Conservation (phyloP, 352 stramenopile species). For the Phytophthora litchii region DNA sequence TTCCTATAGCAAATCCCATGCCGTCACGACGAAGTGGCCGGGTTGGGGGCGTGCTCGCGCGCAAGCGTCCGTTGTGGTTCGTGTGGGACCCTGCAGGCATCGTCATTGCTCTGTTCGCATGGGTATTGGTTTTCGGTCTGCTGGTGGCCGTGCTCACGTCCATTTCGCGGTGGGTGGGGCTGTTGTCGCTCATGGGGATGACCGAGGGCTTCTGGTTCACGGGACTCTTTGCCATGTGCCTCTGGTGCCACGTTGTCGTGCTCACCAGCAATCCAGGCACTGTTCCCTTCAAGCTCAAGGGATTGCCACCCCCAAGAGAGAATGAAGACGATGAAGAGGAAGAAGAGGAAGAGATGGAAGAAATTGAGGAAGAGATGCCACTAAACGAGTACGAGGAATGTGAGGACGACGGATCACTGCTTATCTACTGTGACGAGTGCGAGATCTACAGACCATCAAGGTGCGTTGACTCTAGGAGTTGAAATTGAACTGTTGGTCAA, state of each 20-base stretch:
- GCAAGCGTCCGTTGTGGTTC: conserved; percentile 45
- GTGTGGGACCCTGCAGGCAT: conserved; percentile 70
- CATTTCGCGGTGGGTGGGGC: conserved; percentile 62
- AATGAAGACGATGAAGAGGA: conserved; percentile 27
- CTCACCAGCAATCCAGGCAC: conserved; percentile 83
- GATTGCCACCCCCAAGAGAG: conserved; percentile 2
- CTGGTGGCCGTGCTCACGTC: conserved; percentile 53
- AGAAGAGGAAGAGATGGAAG: conserved; percentile 39
- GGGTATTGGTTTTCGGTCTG: conserved; percentile 51
- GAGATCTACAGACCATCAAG: conserved; percentile 76
- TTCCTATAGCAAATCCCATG: conserved; percentile 28
- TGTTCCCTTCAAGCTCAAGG: conserved; percentile 53
- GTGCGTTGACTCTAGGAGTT: conserved; percentile 26
- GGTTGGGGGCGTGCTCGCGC: neutral
- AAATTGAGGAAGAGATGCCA: conserved; percentile 68
- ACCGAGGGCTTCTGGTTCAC: conserved; percentile 54
- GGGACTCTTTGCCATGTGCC: conserved; percentile 68
- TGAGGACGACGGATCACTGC: conserved; percentile 77
- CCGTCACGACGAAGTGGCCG: conserved; percentile 1
- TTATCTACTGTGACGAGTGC: conserved; percentile 85
- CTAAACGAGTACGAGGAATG: conserved; percentile 67
- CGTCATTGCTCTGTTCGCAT: conserved; percentile 68
- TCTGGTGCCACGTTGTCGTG: conserved; percentile 72
- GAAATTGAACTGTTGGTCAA: neutral
- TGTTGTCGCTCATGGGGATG: conserved; percentile 52